Percentiles rank a stretch among this genome's conserved stretches.
These are phyloP conservation scores for Rutstroemia sp. DNA, from an alignment of 2,329 filamentous ascomycete genomes.

Conservation along the genomic window DNA sequence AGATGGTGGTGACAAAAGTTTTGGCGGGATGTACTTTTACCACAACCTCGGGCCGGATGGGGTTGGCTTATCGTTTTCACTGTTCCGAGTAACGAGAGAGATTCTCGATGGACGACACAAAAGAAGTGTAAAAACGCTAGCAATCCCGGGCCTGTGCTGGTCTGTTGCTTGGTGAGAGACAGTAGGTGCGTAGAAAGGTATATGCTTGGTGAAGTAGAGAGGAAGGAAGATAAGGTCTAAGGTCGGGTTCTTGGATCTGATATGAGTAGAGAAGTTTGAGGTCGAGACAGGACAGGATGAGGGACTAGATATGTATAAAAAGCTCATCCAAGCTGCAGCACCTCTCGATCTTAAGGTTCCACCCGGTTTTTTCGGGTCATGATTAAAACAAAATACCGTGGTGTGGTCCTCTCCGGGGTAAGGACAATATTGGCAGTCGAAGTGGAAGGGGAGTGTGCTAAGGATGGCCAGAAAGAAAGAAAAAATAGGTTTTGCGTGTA, in stretches of 20 bases:
- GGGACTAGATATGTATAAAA: conserved; percentile 22
- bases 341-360: conserved; percentile 21
- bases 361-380: conserved; percentile 21
- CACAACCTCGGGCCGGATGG: conserved; percentile 1
- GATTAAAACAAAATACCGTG: conserved; percentile 4
- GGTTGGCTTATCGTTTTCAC: background rate
- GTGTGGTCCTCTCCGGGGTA: conserved; percentile 7
- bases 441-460: background rate
- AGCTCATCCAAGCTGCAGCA: conserved; percentile 10
- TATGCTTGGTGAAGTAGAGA: background rate
- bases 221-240: background rate
- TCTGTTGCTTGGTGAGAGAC: too few species aligned
- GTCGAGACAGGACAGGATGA: conserved; percentile 12
- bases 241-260: background rate
- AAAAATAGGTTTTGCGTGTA: background rate
- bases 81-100: background rate
- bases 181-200: background rate
- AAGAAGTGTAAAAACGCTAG: background rate
- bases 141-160: too few species aligned
- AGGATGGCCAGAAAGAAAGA: background rate
- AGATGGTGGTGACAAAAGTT: background rate
- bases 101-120: background rate
- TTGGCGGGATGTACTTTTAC: background rate
- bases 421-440: background rate
- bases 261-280: conserved; percentile 1